Percentiles rank a stretch among this genome's conserved stretches.
Evolutionary conservation across 805 yeast genomes (phyloP).

Genomic region (Yarrowia bubula): DNA sequence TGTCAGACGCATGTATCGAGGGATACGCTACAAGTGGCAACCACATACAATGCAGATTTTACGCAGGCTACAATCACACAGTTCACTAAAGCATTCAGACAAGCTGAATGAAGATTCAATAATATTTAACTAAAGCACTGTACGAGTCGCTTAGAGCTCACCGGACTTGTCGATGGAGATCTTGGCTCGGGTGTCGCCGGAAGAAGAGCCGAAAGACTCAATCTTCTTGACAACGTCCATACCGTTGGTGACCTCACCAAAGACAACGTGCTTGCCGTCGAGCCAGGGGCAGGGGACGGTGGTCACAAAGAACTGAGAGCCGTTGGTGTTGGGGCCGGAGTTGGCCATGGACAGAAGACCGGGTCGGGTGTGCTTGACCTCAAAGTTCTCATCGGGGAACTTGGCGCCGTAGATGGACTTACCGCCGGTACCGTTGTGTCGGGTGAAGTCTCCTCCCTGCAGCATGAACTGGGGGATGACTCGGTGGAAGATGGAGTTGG

Average conservation of each 20-base stretch:
- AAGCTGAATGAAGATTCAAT: not conserved
- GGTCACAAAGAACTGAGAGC: conserved; percentile 95
- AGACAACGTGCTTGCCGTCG: conserved; percentile 93
- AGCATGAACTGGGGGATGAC: conserved; percentile 96
- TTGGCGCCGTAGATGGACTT: conserved; percentile 72
- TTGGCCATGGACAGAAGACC: conserved; percentile 93
- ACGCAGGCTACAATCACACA: not conserved
- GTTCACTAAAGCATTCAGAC: no score
- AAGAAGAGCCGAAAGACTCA: conserved; percentile 68
- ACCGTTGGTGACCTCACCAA: conserved; percentile 89
- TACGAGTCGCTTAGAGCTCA: conserved; percentile 41
- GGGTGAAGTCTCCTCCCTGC: conserved; percentile 90
- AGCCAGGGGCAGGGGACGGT: conserved; percentile 85
- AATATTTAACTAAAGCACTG: conserved; percentile 1
- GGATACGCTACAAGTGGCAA: no score
- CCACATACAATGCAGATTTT: not conserved
- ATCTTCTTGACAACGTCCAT: conserved; percentile 79
- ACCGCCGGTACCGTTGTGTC: conserved; percentile 92
- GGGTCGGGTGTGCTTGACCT: conserved; percentile 72
- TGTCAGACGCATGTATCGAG: not conserved
- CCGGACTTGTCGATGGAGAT: conserved; percentile 65
- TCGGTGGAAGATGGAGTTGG: conserved; percentile 89
- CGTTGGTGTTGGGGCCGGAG: conserved; percentile 98
- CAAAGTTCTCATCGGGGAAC: conserved; percentile 76
- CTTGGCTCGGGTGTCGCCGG: conserved; percentile 66